phyloP scores from a whole-genome alignment of 2,329 filamentous ascomycete genomes.

The Fusarium metavorans region DNA sequence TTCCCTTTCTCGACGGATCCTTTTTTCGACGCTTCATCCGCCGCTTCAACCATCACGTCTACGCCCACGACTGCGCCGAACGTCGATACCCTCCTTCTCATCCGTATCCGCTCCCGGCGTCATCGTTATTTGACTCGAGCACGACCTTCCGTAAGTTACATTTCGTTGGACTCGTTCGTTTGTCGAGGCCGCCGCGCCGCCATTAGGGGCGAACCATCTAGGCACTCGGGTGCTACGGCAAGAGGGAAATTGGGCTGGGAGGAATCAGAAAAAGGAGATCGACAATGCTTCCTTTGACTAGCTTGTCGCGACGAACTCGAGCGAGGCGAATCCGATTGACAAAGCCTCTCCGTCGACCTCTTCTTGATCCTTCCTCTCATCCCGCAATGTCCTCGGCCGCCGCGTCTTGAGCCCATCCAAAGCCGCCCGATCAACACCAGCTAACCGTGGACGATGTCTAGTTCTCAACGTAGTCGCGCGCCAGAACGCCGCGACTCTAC shows the following conservation, averaged over 20 bases:
- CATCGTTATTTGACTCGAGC: constrained; percentile 40
- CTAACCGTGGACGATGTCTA: constrained; percentile 35
- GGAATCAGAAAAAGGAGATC: constrained; percentile 26
- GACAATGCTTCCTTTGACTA: constrained; percentile 25
- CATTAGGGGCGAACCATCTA: constrained; percentile 15
- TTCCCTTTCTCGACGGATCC: constrained; percentile 37
- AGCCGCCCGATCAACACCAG: neutral
- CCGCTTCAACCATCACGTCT: constrained; percentile 37
- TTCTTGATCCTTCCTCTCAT: constrained; percentile 1
- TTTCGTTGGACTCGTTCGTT: neutral
- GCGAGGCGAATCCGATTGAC: constrained; percentile 24
- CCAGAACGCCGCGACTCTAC: constrained; percentile 26
- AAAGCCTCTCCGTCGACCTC: constrained; percentile 8
- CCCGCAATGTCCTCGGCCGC: constrained; percentile 19
- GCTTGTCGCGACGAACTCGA: constrained; percentile 21
- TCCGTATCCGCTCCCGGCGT: constrained; percentile 28
- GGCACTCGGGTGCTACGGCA: constrained; percentile 8
- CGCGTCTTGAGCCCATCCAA: constrained; percentile 9
- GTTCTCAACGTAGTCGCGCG: constrained; percentile 32
- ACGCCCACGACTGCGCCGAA: constrained; percentile 31
- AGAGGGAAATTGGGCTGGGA: constrained; percentile 17
- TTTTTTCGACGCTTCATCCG: constrained; percentile 42
- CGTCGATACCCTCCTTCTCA: constrained; percentile 37
- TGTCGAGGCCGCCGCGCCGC: constrained; percentile 3
- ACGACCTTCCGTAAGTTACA: constrained; percentile 42